Base-by-base conservation (phyloP, 2,329 filamentous ascomycete species). In the Colletotrichum agaves region DNA sequence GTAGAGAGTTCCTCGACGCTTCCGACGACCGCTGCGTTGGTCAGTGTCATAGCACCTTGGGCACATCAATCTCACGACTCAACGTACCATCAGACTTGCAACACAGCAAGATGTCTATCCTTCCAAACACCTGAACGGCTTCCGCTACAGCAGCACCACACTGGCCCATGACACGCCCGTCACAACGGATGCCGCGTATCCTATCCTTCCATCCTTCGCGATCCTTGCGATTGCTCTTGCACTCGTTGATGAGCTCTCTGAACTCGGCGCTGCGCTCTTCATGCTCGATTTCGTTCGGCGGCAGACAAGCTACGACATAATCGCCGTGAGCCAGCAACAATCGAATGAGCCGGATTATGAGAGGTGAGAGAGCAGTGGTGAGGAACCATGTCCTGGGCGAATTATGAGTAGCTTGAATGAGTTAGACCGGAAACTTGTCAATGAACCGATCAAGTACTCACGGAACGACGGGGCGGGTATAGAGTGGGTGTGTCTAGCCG, bases 301-400 rank as follows among this genome's bases (percentile, higher is more conserved):
- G 89, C 37, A 98, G 85, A 61, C 94, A 96, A 5, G 93, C 92
- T 53, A 95, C 91, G 52, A 97, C 91, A 77, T 91, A 94, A 79
- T 98, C 96, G 55, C 96, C 95, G 79, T 98, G 94, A n/a, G 89
- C 88, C 53, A 98, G 90, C 47, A 97, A 85, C 73, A 93, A 88
- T 61, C 91, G 89, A 61, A 93, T 92, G 65, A 98, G 86, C 50
- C 93, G 91, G 68, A 97, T 91, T 61, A 91, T 91, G 71, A 98
- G 87, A 12, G 95, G 93, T 39, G 93, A 95, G 68, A 95, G 88
- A 37, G 93, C 93, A 67, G 93, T 91, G 11, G 94, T 97, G 71
- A 99, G 83, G 76, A 99, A 90, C 96, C 96, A 98, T 74, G 95
- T 93, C 75, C 95, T 91, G 57, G 94, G 94, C 35, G 88, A 90